phyloP scores from a whole-genome alignment of 176 grass and related monocot genomes.

The Secale cereale region DNA sequence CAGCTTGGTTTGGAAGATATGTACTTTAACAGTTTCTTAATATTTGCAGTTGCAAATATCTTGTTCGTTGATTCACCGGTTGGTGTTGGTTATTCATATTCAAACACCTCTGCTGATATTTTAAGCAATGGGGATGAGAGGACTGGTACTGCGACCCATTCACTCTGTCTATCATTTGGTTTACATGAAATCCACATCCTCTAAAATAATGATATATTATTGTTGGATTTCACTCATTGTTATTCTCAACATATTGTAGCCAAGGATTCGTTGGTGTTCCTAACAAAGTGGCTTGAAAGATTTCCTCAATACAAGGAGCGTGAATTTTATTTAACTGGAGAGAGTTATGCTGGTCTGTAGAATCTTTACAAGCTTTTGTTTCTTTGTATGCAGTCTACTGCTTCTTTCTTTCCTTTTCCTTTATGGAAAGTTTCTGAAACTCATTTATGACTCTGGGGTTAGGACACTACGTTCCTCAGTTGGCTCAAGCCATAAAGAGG shows the following conservation, averaged over 20 bases:
- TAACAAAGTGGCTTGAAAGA: conserved; percentile 88
- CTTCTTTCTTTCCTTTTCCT: not conserved
- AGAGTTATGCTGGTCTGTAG: conserved; percentile 86
- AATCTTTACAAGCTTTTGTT: conserved; percentile 22
- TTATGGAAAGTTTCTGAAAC: not conserved
- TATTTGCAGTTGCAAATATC: conserved; percentile 80
- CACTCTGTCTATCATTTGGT: not conserved
- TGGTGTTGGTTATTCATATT: conserved; percentile 98
- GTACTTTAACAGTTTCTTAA: conserved; percentile 25
- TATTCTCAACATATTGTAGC: conserved; percentile 45
- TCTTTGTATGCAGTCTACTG: not conserved
- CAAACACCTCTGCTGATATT: conserved; percentile 71
- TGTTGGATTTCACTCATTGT: conserved; percentile 23
- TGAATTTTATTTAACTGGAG: conserved; percentile 86
- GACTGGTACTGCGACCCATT: conserved; percentile 52
- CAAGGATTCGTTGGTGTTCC: conserved; percentile 67
- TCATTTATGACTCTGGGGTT: conserved; percentile 18
- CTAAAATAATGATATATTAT: not conserved
- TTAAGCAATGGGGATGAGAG: conserved; percentile 83
- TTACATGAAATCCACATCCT: conserved; percentile 12
- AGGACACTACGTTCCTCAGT: conserved; percentile 96
- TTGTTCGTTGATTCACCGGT: conserved; percentile 95
- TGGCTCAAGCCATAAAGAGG: conserved; percentile 90
- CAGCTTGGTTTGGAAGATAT: conserved; percentile 23
- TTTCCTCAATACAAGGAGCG: conserved; percentile 88